Evolutionary conservation across 176 grass and related monocot genomes (phyloP).

Genomic region (Leersia perrieri): DNA sequence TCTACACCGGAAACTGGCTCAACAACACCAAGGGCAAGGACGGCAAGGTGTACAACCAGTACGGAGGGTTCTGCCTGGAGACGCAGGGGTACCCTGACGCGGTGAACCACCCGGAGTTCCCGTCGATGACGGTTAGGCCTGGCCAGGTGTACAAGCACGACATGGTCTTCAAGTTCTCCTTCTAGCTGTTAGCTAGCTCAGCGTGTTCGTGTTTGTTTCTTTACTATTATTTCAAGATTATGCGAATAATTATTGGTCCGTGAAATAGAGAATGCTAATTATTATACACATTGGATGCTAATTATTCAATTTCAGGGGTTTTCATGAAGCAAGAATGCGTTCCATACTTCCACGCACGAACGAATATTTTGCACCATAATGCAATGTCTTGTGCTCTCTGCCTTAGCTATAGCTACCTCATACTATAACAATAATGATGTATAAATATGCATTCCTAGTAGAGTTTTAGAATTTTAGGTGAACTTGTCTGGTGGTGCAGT

Average conservation of each 20-base stretch:
- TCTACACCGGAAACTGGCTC: slow-evolving; percentile 66
- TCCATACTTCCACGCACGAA: no score
- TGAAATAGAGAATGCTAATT: background rate
- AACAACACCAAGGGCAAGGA: slow-evolving; percentile 53
- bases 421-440: no score
- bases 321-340: background rate
- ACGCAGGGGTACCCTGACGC: slow-evolving; percentile 74
- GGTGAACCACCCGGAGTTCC: slow-evolving; percentile 85
- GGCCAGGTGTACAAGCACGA: slow-evolving; percentile 65
- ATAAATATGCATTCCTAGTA: no score
- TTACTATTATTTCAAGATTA: background rate
- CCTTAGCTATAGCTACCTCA: no score
- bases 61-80: slow-evolving; percentile 61
- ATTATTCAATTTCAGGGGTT: background rate
- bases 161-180: slow-evolving; percentile 71
- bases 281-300: no score
- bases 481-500: no score
- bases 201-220: background rate
- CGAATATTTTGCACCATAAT: no score
- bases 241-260: background rate
- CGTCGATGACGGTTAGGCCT: slow-evolving; percentile 55
- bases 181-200: slow-evolving; percentile 9
- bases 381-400: no score
- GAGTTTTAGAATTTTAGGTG: no score
- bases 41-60: slow-evolving; percentile 42